Percentiles rank a stretch among this genome's conserved stretches.
phyloP scores from a whole-genome alignment of 2,329 filamentous ascomycete genomes.

The Aspergillus transmontanensis region DNA sequence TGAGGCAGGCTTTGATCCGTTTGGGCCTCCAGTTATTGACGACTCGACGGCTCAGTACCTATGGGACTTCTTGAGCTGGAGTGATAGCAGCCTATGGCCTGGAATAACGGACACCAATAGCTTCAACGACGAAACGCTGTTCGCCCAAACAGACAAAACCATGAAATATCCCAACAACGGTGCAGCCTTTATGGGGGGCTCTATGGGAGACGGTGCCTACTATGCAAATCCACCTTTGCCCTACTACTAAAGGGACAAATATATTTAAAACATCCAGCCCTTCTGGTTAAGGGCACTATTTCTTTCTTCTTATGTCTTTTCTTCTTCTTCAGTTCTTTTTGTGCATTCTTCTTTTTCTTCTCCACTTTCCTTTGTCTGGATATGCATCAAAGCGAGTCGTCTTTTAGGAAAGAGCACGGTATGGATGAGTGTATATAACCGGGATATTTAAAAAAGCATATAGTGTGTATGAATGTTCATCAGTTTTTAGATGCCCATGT shows the following conservation, averaged over 20 bases:
- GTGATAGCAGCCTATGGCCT: constrained; percentile 37
- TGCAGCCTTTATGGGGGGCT: constrained; percentile 23
- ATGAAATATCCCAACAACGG: constrained; percentile 25
- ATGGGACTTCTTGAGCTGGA: constrained; percentile 44
- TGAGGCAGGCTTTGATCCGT: constrained; percentile 29
- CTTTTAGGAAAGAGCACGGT: neutral
- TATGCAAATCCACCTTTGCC: constrained; percentile 29
- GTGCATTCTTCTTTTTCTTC: neutral
- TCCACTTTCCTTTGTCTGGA: neutral
- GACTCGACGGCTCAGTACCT: constrained; percentile 35
- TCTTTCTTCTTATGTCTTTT: neutral
- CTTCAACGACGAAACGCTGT: constrained; percentile 25
- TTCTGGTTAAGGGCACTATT: neutral
- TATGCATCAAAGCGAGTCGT: neutral
- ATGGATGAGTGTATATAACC: neutral
- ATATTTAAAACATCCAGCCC: neutral
- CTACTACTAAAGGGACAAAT: constrained; percentile 20
- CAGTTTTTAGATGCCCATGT: neutral
- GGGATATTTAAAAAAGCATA: neutral
- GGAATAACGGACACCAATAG: constrained; percentile 30
- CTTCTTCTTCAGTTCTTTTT: neutral
- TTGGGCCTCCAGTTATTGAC: constrained; percentile 29
- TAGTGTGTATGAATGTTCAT: neutral
- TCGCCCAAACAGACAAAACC: constrained; percentile 31
- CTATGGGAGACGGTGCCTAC: constrained; percentile 28